Evolutionary conservation across 192 early-diverging fungal species (phyloP).

Genomic region (Entomortierella parvispora): DNA sequence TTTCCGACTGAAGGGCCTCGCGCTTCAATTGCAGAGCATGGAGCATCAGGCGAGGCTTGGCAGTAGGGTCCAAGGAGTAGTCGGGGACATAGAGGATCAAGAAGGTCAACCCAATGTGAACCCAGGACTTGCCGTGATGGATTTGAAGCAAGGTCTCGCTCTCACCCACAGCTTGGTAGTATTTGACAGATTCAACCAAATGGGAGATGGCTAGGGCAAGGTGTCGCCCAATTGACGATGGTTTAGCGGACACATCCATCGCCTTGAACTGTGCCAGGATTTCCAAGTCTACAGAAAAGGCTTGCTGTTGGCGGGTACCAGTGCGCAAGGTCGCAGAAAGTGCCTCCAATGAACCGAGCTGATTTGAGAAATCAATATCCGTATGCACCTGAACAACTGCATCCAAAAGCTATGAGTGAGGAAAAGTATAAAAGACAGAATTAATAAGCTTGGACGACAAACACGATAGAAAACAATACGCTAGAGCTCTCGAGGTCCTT

Average conservation of each 20-base stretch:
- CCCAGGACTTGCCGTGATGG: constrained; percentile 66
- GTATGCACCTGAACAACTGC: constrained; percentile 29
- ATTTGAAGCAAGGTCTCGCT: constrained; percentile 25
- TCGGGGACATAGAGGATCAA: constrained; percentile 80
- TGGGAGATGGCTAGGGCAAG: constrained; percentile 24
- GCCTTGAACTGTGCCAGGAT: constrained; percentile 18
- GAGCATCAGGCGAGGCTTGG: constrained; percentile 72
- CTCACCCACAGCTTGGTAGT: constrained; percentile 24
- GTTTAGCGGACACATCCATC: constrained; percentile 19
- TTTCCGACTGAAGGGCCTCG: constrained; percentile 57
- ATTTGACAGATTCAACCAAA: constrained; percentile 17
- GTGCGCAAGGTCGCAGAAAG: constrained; percentile 10
- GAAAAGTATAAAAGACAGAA: background rate
- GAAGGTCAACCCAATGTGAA: constrained; percentile 67
- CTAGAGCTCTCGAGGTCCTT: background rate
- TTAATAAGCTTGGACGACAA: too few relatives aligned
- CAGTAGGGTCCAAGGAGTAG: constrained; percentile 87
- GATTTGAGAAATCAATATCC: constrained; percentile 14
- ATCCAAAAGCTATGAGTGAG: constrained; percentile 27
- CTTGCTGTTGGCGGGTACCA: constrained; percentile 15
- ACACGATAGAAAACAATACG: background rate
- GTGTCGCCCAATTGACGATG: constrained; percentile 34
- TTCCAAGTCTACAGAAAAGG: constrained; percentile 6
- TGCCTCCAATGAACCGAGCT: constrained; percentile 18
- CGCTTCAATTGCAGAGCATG: constrained; percentile 69